phyloP scores from a whole-genome alignment of 2,329 filamentous ascomycete genomes.

The Stachybotrys echinatus region DNA sequence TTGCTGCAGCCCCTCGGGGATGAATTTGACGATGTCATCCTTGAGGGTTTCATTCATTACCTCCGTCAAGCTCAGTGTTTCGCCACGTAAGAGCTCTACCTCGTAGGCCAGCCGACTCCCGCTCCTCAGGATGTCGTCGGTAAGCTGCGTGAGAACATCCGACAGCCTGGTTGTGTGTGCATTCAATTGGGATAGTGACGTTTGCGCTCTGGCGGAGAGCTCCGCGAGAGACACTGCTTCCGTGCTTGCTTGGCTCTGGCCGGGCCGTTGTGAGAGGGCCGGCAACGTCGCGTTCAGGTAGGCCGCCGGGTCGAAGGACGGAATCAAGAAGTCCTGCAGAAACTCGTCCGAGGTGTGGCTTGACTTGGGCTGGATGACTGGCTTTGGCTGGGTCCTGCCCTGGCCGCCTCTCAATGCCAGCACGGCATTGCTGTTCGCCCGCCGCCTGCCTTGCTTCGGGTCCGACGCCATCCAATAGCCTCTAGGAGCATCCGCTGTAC shows the following conservation, averaged over 20 bases:
- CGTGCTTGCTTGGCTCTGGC: slow-evolving; percentile 13
- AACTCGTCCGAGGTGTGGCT: slow-evolving; percentile 65
- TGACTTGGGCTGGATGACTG: slow-evolving; percentile 43
- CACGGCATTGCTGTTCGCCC: slow-evolving; percentile 40
- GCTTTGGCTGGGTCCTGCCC: slow-evolving; percentile 29
- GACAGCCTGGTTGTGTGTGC: slow-evolving; percentile 82
- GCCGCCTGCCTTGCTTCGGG: slow-evolving; percentile 29
- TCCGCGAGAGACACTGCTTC: slow-evolving; percentile 61
- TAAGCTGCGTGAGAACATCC: slow-evolving; percentile 76
- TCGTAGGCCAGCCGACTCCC: slow-evolving; percentile 88
- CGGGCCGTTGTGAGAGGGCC: slow-evolving; percentile 47
- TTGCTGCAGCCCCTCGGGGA: slow-evolving; percentile 46
- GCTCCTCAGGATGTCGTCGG: slow-evolving; percentile 89
- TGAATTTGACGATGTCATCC: slow-evolving; percentile 68
- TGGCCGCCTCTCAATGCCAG: slow-evolving; percentile 36
- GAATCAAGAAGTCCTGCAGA: slow-evolving; percentile 68
- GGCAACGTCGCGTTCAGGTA: slow-evolving; percentile 81
- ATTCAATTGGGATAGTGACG: slow-evolving; percentile 80
- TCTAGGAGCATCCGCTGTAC: not conserved
- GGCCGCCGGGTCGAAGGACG: slow-evolving; percentile 75
- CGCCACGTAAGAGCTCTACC: slow-evolving; percentile 87
- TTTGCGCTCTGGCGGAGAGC: slow-evolving; percentile 74
- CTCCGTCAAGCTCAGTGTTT: slow-evolving; percentile 76
- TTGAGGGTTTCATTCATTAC: slow-evolving; percentile 67
- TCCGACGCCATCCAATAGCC: slow-evolving; percentile 21